Evolutionary conservation across 768 basidiomycete species (phyloP).

Genomic region (Neoboletus magnificus): DNA sequence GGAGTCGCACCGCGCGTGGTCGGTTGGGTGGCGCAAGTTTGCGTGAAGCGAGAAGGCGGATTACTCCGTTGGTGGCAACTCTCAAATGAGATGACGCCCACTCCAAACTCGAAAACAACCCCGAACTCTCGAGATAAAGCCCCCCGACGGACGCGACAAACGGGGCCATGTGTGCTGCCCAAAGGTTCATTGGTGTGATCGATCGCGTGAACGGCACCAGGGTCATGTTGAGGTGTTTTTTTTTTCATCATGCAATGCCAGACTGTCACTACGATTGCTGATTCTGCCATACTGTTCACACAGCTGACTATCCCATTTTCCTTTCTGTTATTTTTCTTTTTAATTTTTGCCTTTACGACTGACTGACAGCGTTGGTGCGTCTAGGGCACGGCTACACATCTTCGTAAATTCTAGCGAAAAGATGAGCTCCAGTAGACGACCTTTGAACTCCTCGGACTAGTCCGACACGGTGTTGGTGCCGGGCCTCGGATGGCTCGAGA

Average conservation of each 20-base stretch:
- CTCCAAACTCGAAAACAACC: slow-evolving; percentile 7
- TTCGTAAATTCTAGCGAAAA: background rate
- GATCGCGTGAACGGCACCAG: background rate
- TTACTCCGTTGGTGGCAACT: background rate
- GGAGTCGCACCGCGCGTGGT: slow-evolving; percentile 5
- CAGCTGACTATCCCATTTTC: background rate
- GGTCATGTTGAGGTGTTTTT: too few relatives aligned
- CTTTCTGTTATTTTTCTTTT: background rate
- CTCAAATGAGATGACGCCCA: slow-evolving; percentile 1
- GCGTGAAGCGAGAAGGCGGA: slow-evolving; percentile 1
- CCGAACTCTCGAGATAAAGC: slow-evolving; percentile 3
- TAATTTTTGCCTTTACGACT: background rate
- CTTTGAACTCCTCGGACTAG: slow-evolving; percentile 21
- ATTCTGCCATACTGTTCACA: background rate
- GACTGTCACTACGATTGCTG: background rate
- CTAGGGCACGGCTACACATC: background rate
- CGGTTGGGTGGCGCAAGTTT: slow-evolving; percentile 4
- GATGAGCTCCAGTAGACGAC: background rate
- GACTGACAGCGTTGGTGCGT: background rate
- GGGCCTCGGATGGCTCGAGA: slow-evolving; percentile 2
- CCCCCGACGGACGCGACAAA: slow-evolving; percentile 9
- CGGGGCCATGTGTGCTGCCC: background rate
- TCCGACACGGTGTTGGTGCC: background rate
- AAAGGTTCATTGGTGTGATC: background rate
- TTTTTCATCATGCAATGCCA: background rate